Evolutionary conservation across 192 early-diverging fungal species (phyloP), one percentile per base, ranked within the genome.

Genomic region (Phycomyces nitens): DNA sequence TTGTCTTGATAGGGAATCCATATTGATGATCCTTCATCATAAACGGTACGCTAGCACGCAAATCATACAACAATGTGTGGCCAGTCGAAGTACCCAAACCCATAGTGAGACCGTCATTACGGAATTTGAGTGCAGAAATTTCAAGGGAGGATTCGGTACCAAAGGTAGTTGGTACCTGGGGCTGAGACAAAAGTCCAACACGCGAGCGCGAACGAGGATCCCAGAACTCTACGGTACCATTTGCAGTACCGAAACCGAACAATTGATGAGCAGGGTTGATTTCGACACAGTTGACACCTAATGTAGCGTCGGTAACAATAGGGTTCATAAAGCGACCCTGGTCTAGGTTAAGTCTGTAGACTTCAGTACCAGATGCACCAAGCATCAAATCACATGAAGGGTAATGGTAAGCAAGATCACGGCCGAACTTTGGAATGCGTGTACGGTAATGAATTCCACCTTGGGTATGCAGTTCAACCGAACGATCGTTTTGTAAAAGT

Each of bases 1-100:
- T 65, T 11, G 74, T 82, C 73, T 93, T 92, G 69, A 99, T 97
- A 26, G 94, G 93, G 69, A 90, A 86, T 16, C 94, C 94, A 73
- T 96, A 99, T 77, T 96, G 94, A 76, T 99, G 97, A 82, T 99
- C 97, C 81, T 97, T 97, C 68, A 94, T 81, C 52, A 92, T 78
- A 62, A 88, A 82, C 9, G 97, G 97, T 20, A 82, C 76, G 55
- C 82, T 83, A 69, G 87, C 83, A 49, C 97, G 86, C 70, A 99
- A 80, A 82, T 99, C 97, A 71, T 97, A 97, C 39, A 96, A 80
- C 34, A 97, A 70, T 18, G 94, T 88, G 52, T 96, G 95, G 22
- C 97, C 97, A 26, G 91, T 88, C 8, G 89, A 86, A 5, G 94
- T 97, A 51, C 97, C 97, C 1, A 93, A 87, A 11, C 86, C 94